phyloP scores from a whole-genome alignment of 2,329 filamentous ascomycete species.

The Amphichorda felina region DNA sequence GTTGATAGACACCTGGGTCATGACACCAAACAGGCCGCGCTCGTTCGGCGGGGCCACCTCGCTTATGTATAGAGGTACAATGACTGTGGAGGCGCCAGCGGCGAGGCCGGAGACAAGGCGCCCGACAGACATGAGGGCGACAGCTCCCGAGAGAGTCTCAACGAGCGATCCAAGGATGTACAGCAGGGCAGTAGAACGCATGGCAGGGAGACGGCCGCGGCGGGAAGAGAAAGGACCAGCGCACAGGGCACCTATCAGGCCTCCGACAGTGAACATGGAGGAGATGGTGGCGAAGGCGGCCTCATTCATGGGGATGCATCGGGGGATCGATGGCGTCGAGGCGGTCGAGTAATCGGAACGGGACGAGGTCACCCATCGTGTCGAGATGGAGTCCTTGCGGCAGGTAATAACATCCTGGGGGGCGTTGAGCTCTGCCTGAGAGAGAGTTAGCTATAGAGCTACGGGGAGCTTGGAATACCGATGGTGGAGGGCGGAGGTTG shows the following conservation, averaged over 20 bases:
- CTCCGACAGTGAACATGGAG: conserved; percentile 84
- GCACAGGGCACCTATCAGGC: conserved; percentile 68
- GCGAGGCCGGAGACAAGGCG: conserved; percentile 72
- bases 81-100: conserved; percentile 80
- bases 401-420: conserved; percentile 92
- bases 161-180: conserved; percentile 66
- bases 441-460: conserved; percentile 4
- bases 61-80: conserved; percentile 89
- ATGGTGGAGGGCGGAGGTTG: background rate
- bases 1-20: conserved; percentile 92
- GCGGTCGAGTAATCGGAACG: conserved; percentile 5
- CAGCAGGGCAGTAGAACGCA: conserved; percentile 66
- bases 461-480: background rate
- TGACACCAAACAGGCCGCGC: conserved; percentile 67
- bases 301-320: conserved; percentile 82
- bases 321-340: conserved; percentile 29
- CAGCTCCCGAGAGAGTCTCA: conserved; percentile 59
- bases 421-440: conserved; percentile 78
- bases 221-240: conserved; percentile 69
- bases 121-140: conserved; percentile 58
- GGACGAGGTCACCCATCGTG: conserved; percentile 9
- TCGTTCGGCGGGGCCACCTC: conserved; percentile 70
- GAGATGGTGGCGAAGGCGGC: conserved; percentile 76
- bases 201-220: conserved; percentile 62
- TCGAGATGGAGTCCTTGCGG: conserved; percentile 25